Percentiles rank a stretch among this genome's conserved stretches.
phyloP scores from a whole-genome alignment of 352 stramenopile species.

The Pythium periplocum region DNA sequence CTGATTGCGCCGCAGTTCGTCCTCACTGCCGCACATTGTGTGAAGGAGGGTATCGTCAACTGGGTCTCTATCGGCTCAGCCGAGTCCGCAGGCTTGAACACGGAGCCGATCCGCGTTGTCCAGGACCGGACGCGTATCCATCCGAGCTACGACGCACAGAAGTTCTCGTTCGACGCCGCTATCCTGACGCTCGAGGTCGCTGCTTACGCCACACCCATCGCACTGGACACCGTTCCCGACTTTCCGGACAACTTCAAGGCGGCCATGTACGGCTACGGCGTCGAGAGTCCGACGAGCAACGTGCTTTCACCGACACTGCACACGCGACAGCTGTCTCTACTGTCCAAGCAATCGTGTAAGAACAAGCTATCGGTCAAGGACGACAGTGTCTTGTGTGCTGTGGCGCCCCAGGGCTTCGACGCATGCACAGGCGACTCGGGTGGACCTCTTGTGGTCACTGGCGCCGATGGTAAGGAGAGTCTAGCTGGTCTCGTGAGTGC shows the following conservation, averaged over 20 bases:
- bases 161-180: slow-evolving; percentile 26
- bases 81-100: slow-evolving; percentile 14
- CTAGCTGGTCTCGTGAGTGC: slow-evolving; percentile 32
- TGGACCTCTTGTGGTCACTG: slow-evolving; percentile 21
- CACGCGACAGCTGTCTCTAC: slow-evolving; percentile 16
- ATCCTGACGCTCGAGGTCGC: slow-evolving; percentile 26
- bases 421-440: slow-evolving; percentile 36
- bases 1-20: slow-evolving; percentile 34
- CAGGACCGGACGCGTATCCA: slow-evolving; percentile 17
- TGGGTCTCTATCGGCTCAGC: slow-evolving; percentile 25
- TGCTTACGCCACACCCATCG: slow-evolving; percentile 18
- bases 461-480: slow-evolving; percentile 4
- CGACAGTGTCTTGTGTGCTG: slow-evolving; percentile 23
- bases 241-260: slow-evolving; percentile 16
- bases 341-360: slow-evolving; percentile 17
- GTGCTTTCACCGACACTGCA: slow-evolving; percentile 20
- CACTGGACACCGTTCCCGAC: slow-evolving; percentile 15
- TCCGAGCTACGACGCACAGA: slow-evolving; percentile 16
- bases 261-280: slow-evolving; percentile 29
- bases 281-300: slow-evolving; percentile 7
- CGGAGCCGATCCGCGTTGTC: slow-evolving; percentile 23
- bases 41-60: slow-evolving; percentile 20
- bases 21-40: slow-evolving; percentile 40
- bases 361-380: slow-evolving; percentile 20
- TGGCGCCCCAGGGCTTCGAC: slow-evolving; percentile 17